These are phyloP conservation scores for Leccinum imitatum DNA, from an alignment of 768 basidiomycete species.

Conservation along the genomic window DNA sequence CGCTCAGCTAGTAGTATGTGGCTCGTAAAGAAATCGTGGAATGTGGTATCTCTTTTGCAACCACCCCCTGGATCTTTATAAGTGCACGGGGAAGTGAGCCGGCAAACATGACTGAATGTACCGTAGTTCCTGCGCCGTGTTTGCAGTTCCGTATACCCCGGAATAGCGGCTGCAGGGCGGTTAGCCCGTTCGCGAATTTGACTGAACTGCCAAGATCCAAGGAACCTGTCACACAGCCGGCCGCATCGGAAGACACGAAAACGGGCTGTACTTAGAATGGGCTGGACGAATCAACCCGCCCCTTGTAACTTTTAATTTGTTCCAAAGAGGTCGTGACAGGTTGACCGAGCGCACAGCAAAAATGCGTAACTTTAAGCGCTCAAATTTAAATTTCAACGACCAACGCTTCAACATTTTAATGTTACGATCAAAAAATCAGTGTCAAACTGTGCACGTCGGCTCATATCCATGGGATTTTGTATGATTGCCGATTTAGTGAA, in stretches of 20 bases:
- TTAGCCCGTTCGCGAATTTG: background rate
- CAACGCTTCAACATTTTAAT: background rate
- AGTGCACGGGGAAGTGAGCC: background rate
- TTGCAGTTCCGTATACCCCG: background rate
- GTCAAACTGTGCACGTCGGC: background rate
- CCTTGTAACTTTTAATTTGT: too few species aligned
- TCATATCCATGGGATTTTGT: background rate
- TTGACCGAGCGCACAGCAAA: background rate
- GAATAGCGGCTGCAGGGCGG: background rate
- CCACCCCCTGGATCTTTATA: background rate
- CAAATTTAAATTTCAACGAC: background rate
- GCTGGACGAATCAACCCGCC: background rate
- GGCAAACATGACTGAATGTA: background rate
- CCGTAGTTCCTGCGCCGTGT: background rate
- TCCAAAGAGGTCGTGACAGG: too few species aligned
- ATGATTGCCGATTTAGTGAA: background rate
- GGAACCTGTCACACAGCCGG: background rate
- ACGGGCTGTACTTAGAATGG: background rate
- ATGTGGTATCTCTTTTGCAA: background rate
- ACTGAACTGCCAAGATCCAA: background rate
- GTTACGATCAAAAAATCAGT: constrained; percentile 1
- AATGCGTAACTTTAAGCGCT: background rate
- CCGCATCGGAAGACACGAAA: background rate
- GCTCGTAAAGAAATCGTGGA: background rate
- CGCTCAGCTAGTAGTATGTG: background rate